Evolutionary conservation across 352 stramenopile genomes (phyloP).

Genomic region (Phytophthora tubulina): DNA sequence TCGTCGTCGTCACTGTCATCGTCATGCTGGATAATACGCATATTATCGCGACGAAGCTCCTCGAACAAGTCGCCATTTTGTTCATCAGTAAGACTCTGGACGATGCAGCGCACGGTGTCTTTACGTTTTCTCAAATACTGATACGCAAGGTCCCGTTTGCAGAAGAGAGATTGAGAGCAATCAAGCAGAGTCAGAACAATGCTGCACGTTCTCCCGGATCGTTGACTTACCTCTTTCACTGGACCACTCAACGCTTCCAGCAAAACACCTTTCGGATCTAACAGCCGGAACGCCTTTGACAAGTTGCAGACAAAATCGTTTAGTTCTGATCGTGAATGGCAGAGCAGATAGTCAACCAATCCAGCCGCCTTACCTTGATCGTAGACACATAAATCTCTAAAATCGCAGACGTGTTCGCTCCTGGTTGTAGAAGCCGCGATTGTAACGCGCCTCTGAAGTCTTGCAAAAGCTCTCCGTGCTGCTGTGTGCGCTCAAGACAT

Average conservation of each 20-base stretch:
- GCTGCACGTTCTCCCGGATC: not conserved
- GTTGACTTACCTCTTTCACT: conserved; percentile 65
- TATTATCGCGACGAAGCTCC: conserved; percentile 94
- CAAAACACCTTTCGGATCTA: conserved; percentile 94
- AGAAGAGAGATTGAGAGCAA: no score
- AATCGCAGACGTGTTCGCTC: conserved; percentile 96
- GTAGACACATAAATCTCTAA: conserved; percentile 98
- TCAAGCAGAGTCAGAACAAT: no score
- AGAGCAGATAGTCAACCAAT: not conserved
- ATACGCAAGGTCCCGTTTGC: not conserved
- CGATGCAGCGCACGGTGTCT: conserved; percentile 98
- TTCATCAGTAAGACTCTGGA: conserved; percentile 91
- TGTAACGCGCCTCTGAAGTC: conserved; percentile 84
- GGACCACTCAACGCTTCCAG: conserved; percentile 83
- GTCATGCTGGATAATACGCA: conserved; percentile 92
- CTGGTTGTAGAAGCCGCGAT: conserved; percentile 94
- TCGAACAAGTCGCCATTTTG: conserved; percentile 96
- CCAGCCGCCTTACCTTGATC: conserved; percentile 84
- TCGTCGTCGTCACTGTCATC: conserved; percentile 95
- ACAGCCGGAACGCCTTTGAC: conserved; percentile 85
- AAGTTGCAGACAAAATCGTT: not conserved
- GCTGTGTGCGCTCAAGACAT: conserved; percentile 87
- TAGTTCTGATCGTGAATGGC: not conserved
- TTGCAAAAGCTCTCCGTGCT: conserved; percentile 83
- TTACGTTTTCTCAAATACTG: conserved; percentile 94